Percentiles rank a stretch among this genome's conserved stretches.
phyloP scores from a whole-genome alignment of 371 early-diverging fungal genomes.

The Polyrhizophydium stewartii region DNA sequence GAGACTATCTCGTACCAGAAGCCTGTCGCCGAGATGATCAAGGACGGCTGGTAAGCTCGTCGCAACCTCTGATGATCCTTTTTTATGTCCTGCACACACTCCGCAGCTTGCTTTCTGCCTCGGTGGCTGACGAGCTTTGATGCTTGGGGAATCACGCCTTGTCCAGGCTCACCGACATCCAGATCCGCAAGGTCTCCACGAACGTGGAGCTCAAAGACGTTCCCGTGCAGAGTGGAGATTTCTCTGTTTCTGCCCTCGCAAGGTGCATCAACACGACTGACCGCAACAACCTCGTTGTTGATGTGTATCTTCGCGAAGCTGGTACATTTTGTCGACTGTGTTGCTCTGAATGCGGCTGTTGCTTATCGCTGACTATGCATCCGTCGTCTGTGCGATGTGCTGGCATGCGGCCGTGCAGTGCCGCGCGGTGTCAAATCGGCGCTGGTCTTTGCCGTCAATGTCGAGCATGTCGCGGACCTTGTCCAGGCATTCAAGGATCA shows the following conservation, averaged over 20 bases:
- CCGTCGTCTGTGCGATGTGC: not conserved
- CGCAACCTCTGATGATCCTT: no score
- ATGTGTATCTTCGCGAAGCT: slow-evolving; percentile 57
- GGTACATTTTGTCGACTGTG: slow-evolving; percentile 9
- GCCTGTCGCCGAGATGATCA: slow-evolving; percentile 77
- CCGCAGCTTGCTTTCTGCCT: not conserved
- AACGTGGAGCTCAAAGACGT: no score
- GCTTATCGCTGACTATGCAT: not conserved
- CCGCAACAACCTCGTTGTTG: slow-evolving; percentile 67
- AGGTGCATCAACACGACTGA: slow-evolving; percentile 56
- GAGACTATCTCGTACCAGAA: slow-evolving; percentile 73
- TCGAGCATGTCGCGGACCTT: slow-evolving; percentile 64
- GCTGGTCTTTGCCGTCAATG: slow-evolving; percentile 85
- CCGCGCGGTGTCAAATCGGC: slow-evolving; percentile 37
- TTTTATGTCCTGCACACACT: no score
- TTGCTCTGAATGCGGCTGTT: no score
- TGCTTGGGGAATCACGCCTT: not conserved
- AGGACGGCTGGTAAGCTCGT: slow-evolving; percentile 57
- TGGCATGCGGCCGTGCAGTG: not conserved
- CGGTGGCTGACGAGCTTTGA: not conserved
- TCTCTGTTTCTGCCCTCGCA: slow-evolving; percentile 50
- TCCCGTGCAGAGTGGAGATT: no score
- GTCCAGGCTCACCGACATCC: slow-evolving; percentile 61
- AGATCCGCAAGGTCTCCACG: slow-evolving; percentile 63
- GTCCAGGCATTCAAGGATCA: slow-evolving; percentile 50